These are phyloP conservation scores for Parastagonospora nodorum DNA, from an alignment of 2,329 filamentous ascomycete species.

Conservation along the genomic window DNA sequence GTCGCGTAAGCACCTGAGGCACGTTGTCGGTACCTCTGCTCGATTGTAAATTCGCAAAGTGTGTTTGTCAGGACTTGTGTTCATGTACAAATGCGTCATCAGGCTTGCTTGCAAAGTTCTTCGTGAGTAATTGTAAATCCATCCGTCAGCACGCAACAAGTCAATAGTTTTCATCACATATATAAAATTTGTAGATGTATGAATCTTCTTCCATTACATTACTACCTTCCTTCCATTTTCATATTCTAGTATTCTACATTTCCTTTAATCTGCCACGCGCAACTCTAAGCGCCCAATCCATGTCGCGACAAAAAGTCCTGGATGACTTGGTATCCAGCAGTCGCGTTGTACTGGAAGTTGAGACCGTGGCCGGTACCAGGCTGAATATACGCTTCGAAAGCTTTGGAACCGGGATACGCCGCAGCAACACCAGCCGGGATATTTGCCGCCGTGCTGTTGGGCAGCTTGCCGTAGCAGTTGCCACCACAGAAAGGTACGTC, in stretches of 20 bases:
- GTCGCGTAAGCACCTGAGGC: neutral
- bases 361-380: slow-evolving; percentile 54
- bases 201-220: neutral
- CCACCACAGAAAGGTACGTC: slow-evolving; percentile 66
- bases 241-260: neutral
- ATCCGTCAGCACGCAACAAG: too few species aligned
- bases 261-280: neutral
- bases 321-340: slow-evolving; percentile 48
- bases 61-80: neutral
- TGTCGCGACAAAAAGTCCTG: slow-evolving; percentile 41
- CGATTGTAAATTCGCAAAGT: neutral
- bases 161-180: neutral
- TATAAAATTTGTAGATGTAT: neutral
- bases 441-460: slow-evolving; percentile 48
- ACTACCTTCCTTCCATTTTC: neutral
- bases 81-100: too few species aligned
- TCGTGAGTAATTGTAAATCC: too few species aligned
- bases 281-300: slow-evolving; percentile 20
- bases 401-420: slow-evolving; percentile 53
- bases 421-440: slow-evolving; percentile 52
- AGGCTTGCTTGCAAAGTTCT: too few species aligned
- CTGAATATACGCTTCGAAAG: slow-evolving; percentile 61
- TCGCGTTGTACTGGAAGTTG: slow-evolving; percentile 53
- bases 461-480: slow-evolving; percentile 54
- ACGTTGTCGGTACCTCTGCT: too few species aligned